A percentile compares a stretch with the other conserved stretches of the same genome.
These are phyloP conservation scores for Zelopaecilomyces penicillatus DNA, from an alignment of 2,329 filamentous ascomycete species.

Conservation along the genomic window DNA sequence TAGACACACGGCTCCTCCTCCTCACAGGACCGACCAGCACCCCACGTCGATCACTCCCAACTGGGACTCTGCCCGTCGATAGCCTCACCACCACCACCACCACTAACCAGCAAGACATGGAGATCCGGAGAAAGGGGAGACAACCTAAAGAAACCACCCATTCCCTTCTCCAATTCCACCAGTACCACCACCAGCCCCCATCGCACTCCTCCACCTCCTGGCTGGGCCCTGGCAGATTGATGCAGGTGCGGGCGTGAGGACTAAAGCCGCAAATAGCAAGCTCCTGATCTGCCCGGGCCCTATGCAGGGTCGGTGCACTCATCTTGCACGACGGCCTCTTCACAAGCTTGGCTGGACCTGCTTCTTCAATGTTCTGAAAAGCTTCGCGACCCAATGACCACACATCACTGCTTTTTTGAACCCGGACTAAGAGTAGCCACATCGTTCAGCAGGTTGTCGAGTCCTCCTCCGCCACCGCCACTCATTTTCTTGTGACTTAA, in stretches of 20 bases:
- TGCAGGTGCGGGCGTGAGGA: constrained; percentile 3
- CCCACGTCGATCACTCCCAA: constrained; percentile 5
- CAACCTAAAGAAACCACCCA: neutral
- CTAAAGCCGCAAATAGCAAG: too few relatives aligned
- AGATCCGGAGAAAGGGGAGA: neutral
- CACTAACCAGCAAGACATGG: neutral
- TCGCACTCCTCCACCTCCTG: constrained; percentile 5
- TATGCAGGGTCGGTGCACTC: neutral
- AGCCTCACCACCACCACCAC: neutral
- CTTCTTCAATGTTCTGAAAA: too few relatives aligned
- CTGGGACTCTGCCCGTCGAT: constrained; percentile 4
- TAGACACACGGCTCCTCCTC: neutral
- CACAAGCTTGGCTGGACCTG: too few relatives aligned
- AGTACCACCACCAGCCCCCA: neutral
- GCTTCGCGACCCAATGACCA: too few relatives aligned
- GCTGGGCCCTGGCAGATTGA: constrained; percentile 6
- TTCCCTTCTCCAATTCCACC: too few relatives aligned
- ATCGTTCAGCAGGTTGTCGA: neutral
- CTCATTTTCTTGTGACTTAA: too few relatives aligned
- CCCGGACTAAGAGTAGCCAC: neutral
- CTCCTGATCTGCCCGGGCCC: too few relatives aligned
- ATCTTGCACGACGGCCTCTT: too few relatives aligned
- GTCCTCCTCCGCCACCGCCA: too few relatives aligned
- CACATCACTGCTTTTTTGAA: too few relatives aligned
- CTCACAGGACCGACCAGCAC: constrained; percentile 2